These are phyloP conservation scores for Clitopilus passeckerianus DNA, from an alignment of 768 basidiomycete species.

Conservation along the genomic window DNA sequence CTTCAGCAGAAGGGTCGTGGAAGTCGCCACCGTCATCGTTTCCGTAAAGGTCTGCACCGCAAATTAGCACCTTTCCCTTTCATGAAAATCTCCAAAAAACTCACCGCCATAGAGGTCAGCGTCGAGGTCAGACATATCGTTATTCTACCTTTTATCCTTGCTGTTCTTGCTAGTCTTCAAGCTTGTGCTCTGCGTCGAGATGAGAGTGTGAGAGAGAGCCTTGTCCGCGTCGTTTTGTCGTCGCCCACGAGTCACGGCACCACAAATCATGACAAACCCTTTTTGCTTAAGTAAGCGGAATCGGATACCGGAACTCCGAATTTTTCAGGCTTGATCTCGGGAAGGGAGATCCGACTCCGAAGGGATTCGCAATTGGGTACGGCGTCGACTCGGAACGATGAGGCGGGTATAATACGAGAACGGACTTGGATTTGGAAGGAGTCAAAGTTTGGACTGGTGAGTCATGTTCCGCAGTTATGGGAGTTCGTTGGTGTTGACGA, in stretches of 20 bases:
- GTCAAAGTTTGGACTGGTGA: neutral
- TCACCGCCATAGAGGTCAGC: slow-evolving; percentile 87
- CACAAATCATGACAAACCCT: neutral
- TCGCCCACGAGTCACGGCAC: neutral
- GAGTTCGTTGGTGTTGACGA: neutral
- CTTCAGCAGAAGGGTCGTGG: slow-evolving; percentile 29
- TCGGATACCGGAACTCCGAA: neutral
- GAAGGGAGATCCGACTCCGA: neutral
- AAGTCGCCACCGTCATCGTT: slow-evolving; percentile 59
- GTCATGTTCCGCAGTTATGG: too few species aligned
- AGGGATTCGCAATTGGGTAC: neutral
- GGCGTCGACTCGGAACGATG: neutral
- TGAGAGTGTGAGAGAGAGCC: neutral
- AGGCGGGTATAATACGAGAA: neutral
- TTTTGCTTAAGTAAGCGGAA: neutral
- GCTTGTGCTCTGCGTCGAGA: neutral
- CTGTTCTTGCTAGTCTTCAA: slow-evolving; percentile 14
- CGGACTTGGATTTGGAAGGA: neutral
- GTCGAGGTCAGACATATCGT: slow-evolving; percentile 74
- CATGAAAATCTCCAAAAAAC: slow-evolving; percentile 17
- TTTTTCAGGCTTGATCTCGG: neutral
- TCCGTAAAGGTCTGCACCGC: slow-evolving; percentile 63
- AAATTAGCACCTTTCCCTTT: neutral
- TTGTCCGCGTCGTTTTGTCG: neutral
- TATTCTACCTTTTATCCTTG: slow-evolving; percentile 15